These are phyloP conservation scores for Xylaria sp. DNA, from an alignment of 2,329 filamentous ascomycete species.

Conservation along the genomic window DNA sequence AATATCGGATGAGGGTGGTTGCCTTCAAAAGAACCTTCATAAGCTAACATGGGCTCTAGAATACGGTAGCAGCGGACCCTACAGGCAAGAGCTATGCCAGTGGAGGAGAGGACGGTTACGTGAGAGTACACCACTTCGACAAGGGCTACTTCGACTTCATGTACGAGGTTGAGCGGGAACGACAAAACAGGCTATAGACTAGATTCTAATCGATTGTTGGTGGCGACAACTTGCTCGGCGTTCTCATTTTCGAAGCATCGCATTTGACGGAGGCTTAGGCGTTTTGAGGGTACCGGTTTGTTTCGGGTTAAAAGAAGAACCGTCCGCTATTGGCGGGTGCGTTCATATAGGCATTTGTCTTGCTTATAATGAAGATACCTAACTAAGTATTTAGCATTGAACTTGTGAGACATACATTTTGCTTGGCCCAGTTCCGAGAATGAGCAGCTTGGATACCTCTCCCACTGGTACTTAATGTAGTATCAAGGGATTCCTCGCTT, in stretches of 20 bases:
- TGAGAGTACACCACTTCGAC: constrained; percentile 98
- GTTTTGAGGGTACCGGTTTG: constrained; percentile 43
- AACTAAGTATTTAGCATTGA: constrained; percentile 31
- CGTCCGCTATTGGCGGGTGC: constrained; percentile 27
- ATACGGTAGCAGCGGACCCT: constrained; percentile 94
- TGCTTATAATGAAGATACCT: constrained; percentile 45
- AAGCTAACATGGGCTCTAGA: constrained; percentile 55
- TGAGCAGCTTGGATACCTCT: too few species aligned
- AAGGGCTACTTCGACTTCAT: constrained; percentile 98
- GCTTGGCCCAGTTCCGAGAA: neutral
- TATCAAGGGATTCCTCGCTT: neutral
- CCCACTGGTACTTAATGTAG: too few species aligned
- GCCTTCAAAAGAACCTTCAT: neutral
- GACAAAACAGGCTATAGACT: constrained; percentile 53
- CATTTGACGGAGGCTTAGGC: constrained; percentile 48
- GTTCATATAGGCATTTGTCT: constrained; percentile 31
- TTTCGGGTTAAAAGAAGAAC: constrained; percentile 40
- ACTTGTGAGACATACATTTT: neutral
- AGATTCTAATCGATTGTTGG: constrained; percentile 36
- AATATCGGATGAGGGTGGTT: neutral
- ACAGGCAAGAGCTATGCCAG: constrained; percentile 92
- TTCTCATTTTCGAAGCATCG: constrained; percentile 46
- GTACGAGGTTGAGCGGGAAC: constrained; percentile 97
- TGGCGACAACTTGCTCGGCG: constrained; percentile 39
- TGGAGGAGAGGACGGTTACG: constrained; percentile 98